Conservation (phyloP, 2,329 filamentous ascomycete species). For the Sporothrix humicola region DNA sequence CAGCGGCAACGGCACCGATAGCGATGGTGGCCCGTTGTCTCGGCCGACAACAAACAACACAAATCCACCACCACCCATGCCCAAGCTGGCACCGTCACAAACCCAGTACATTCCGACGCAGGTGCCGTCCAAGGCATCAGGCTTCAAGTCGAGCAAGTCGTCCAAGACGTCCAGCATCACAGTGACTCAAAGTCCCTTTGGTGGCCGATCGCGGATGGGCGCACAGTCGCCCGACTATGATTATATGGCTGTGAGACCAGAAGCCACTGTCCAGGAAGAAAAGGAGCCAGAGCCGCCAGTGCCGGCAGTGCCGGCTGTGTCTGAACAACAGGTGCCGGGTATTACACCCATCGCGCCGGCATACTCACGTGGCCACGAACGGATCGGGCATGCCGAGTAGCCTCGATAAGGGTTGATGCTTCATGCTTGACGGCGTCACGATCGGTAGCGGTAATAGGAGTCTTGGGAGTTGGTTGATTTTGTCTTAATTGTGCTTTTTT, state of each 20-base stretch:
- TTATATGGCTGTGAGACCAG: conserved; percentile 9
- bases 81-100: conserved; percentile 21
- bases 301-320: neutral
- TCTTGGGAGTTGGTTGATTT: neutral
- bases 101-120: conserved; percentile 13
- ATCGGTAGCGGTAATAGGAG: neutral
- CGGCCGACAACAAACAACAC: conserved; percentile 2
- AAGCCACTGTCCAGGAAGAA: conserved; percentile 17
- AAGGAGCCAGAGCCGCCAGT: neutral
- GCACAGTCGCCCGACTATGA: neutral
- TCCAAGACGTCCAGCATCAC: neutral
- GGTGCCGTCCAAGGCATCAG: neutral
- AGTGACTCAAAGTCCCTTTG: neutral
- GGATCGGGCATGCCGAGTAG: conserved; percentile 5
- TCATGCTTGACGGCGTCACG: neutral
- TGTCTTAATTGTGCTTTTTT: neutral
- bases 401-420: too few relatives aligned
- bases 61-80: conserved; percentile 1
- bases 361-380: neutral
- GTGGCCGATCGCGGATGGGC: conserved; percentile 15
- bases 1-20: neutral
- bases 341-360: neutral
- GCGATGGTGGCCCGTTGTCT: neutral
- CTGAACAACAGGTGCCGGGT: neutral
- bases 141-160: neutral